These are phyloP conservation scores for Lodderomyces orthopsilosis DNA, from an alignment of 1,139 yeast species.

Conservation along the genomic window DNA sequence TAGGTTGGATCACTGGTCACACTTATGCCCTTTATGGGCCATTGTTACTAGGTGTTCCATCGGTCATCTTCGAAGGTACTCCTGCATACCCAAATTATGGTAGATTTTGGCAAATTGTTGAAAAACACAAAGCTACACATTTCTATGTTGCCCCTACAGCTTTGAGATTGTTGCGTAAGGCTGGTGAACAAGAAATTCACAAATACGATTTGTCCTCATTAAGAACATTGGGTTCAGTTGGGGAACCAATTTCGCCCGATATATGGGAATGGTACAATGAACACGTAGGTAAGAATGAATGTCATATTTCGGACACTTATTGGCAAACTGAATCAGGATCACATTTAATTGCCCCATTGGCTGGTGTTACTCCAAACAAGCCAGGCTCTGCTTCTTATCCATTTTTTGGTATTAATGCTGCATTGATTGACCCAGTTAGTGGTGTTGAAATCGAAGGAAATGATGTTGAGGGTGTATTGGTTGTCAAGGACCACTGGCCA, in stretches of 20 bases:
- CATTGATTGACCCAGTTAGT: slow-evolving; percentile 85
- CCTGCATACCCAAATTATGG: slow-evolving; percentile 97
- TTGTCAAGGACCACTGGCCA: slow-evolving; percentile 90
- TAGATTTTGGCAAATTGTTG: slow-evolving; percentile 95
- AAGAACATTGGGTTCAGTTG: slow-evolving; percentile 96
- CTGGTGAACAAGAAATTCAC: slow-evolving; percentile 81
- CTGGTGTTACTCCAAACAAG: slow-evolving; percentile 92
- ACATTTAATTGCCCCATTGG: slow-evolving; percentile 91
- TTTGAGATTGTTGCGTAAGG: slow-evolving; percentile 87
- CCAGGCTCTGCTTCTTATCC: slow-evolving; percentile 98
- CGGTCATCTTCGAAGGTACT: slow-evolving; percentile 94
- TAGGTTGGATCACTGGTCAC: slow-evolving; percentile 99
- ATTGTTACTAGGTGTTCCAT: slow-evolving; percentile 80
- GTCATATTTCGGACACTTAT: slow-evolving; percentile 90
- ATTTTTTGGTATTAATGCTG: slow-evolving; percentile 90
- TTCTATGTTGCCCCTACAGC: slow-evolving; percentile 99
- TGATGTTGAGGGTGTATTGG: slow-evolving; percentile 95
- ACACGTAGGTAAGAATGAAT: slow-evolving; percentile 82
- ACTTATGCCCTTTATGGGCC: slow-evolving; percentile 96
- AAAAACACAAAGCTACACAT: slow-evolving; percentile 90
- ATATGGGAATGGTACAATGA: slow-evolving; percentile 98
- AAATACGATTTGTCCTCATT: slow-evolving; percentile 87
- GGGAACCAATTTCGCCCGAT: slow-evolving; percentile 98
- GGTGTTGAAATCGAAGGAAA: slow-evolving; percentile 83
- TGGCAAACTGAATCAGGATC: slow-evolving; percentile 99